These are phyloP conservation scores for Phylloporus rhodoxanthus DNA, from an alignment of 768 basidiomycete genomes.

Conservation along the genomic window DNA sequence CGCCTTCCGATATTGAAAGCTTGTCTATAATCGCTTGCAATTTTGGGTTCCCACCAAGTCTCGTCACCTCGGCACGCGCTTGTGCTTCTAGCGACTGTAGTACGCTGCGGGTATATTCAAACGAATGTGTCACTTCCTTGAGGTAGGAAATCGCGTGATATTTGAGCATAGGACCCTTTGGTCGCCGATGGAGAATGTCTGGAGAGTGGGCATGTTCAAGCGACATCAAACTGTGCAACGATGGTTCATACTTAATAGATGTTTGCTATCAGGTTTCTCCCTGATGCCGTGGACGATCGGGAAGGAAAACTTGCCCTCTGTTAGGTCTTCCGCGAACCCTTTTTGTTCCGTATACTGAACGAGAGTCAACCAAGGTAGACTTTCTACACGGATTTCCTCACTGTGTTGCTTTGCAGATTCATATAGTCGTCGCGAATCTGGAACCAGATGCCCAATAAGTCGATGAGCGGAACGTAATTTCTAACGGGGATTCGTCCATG, in stretches of 20 bases:
- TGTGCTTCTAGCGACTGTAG: constrained; percentile 62
- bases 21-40: constrained; percentile 54
- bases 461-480: constrained; percentile 52
- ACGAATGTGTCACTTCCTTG: constrained; percentile 68
- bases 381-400: background rate
- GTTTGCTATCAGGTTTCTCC: constrained; percentile 67
- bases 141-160: constrained; percentile 76
- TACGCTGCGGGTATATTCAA: constrained; percentile 78
- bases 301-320: constrained; percentile 97
- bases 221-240: background rate
- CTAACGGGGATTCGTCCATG: constrained; percentile 20
- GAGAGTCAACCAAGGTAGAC: background rate
- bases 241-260: constrained; percentile 70
- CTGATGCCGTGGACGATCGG: constrained; percentile 88
- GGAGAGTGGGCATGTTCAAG: background rate
- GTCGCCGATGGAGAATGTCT: constrained; percentile 90
- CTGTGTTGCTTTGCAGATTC: constrained; percentile 25
- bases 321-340: constrained; percentile 89
- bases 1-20: constrained; percentile 31
- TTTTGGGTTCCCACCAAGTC: constrained; percentile 71
- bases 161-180: constrained; percentile 76
- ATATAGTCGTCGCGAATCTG: constrained; percentile 57
- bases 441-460: constrained; percentile 52
- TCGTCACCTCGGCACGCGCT: constrained; percentile 57
- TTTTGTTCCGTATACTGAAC: constrained; percentile 75